A percentile compares a stretch with the other conserved stretches of the same genome.
phyloP scores from a whole-genome alignment of 257 asterid species.

The Solanum raphanifolium region DNA sequence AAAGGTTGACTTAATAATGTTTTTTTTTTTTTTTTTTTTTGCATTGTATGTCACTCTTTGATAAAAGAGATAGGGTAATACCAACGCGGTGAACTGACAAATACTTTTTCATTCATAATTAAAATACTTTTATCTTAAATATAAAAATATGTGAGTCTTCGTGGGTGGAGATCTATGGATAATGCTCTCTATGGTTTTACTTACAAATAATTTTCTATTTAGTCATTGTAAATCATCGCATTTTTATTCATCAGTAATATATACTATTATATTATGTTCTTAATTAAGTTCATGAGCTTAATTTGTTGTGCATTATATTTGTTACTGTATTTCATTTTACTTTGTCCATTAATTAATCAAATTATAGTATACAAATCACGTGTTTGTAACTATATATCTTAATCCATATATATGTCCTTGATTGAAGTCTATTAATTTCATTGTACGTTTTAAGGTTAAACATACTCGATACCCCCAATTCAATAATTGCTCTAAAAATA shows the following conservation, averaged over 20 bases:
- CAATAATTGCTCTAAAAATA: not conserved
- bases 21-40: no score
- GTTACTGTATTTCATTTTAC: no score
- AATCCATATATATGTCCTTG: not conserved
- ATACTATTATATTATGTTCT: no score
- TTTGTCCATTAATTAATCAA: not conserved
- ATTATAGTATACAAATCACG: not conserved
- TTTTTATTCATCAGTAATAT: no score
- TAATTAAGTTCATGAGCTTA: not conserved
- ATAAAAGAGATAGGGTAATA: no score
- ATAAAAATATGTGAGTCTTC: no score
- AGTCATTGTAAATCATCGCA: no score
- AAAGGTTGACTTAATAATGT: not conserved
- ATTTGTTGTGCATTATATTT: no score
- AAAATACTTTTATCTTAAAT: no score
- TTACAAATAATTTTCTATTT: no score
- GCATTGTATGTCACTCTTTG: not conserved
- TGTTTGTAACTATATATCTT: not conserved
- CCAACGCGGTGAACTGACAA: fast-evolving
- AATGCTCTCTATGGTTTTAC: not conserved
- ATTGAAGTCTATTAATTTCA: not conserved
- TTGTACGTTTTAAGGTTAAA: not conserved
- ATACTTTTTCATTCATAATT: no score
- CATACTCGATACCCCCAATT: not conserved
- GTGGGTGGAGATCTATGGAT: no score